Conservation (phyloP, 345 rosid genomes). For the Ceriops tagal region DNA sequence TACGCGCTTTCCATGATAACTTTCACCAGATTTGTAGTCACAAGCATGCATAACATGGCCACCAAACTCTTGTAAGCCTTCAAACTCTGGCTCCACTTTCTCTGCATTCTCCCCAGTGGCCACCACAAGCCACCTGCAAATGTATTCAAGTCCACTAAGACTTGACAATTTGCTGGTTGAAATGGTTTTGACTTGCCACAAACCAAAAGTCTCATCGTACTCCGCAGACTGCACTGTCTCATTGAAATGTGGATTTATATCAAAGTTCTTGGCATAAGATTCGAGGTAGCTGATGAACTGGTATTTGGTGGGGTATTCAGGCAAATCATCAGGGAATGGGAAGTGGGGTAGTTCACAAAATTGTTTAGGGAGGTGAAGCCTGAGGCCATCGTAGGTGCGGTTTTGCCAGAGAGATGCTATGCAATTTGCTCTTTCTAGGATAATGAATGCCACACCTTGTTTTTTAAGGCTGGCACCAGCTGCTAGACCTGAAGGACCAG, state of each 20-base stretch:
- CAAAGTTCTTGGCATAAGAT: slow-evolving; percentile 56
- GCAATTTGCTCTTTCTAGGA: slow-evolving; percentile 73
- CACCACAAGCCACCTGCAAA: slow-evolving; percentile 78
- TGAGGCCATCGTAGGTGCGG: slow-evolving; percentile 74
- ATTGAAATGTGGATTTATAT: slow-evolving; percentile 57
- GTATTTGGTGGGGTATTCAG: slow-evolving; percentile 67
- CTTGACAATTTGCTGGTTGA: slow-evolving; percentile 24
- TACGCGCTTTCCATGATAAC: slow-evolving; percentile 50
- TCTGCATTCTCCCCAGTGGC: slow-evolving; percentile 94
- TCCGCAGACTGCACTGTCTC: slow-evolving; percentile 70
- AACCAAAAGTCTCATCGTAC: slow-evolving; percentile 56
- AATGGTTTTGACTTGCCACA: slow-evolving; percentile 69
- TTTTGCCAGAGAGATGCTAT: slow-evolving; percentile 89
- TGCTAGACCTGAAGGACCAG: slow-evolving; percentile 82
- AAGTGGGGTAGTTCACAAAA: slow-evolving; percentile 65
- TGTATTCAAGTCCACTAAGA: slow-evolving; percentile 59
- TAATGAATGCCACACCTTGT: slow-evolving; percentile 71
- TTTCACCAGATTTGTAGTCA: slow-evolving; percentile 72
- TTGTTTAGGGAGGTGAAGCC: slow-evolving; percentile 85
- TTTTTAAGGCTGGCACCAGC: slow-evolving; percentile 59
- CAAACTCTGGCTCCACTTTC: slow-evolving; percentile 67
- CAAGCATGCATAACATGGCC: slow-evolving; percentile 65
- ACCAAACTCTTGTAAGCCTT: slow-evolving; percentile 56
- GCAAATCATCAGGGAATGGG: slow-evolving; percentile 64
- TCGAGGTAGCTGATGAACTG: slow-evolving; percentile 75